Evolutionary conservation across 129 eudicot species (phyloP), one percentile per base, ranked within the genome.

Genomic region (Lactuca sativa): DNA sequence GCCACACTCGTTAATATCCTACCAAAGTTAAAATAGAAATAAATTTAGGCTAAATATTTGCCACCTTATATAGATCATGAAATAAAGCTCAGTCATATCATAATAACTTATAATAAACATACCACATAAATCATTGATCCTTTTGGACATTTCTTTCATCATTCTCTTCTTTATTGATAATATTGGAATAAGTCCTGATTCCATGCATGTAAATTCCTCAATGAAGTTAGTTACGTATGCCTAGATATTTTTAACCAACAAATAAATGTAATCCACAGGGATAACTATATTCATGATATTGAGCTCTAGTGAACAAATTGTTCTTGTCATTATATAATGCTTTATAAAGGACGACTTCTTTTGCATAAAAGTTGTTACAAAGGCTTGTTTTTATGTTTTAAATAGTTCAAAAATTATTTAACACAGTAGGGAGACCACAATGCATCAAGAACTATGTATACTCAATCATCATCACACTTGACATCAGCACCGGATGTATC

Each of bases 1-100:
- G 81, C 90, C 99, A 32, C 97, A 95, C 66, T 95, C 99, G 82
- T 95, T 90, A 12, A 87, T 95, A 62, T 96, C 98, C 98, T 89
- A 72, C 48, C 44, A 58, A 51, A 58, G 75, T 38, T 49, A 12
- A 47, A 11, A 62, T 40, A 49, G 6, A 62, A 63, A 41, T 3
- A 33, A 62, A 47, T 36, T 62, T 15, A 72, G 32, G 71, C 52
- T 52, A 41, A 73, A 16, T 89, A 17, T 6, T 89, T 47, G 72
- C 86, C 71, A 69, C 88, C 49, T 85, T 90, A 3, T 25, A 25
- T 25, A 25, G 30, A 38, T 36, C 10, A 4, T 51, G 34, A 8
- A 13, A 61, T 14, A 43, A 43, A 43, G 49, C 0, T 43, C 12
- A 9, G 3, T 43, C 10, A 12, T 43, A 43, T 43, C 3, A 56